Evolutionary conservation across 2,329 filamentous ascomycete species (phyloP).

Genomic region (Rhynchosporium agropyri): DNA sequence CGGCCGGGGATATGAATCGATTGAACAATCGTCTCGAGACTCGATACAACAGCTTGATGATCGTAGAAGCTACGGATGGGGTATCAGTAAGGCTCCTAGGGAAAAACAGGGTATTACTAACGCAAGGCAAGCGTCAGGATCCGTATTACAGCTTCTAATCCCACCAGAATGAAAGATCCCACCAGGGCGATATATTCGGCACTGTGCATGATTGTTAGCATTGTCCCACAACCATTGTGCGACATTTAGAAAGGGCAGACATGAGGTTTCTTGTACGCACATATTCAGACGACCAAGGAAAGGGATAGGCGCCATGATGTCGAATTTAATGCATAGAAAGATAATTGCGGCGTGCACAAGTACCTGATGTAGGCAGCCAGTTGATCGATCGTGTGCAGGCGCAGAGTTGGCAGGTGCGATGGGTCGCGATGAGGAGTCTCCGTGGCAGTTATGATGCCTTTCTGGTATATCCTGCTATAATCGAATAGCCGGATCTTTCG

Average conservation of each 20-base stretch:
- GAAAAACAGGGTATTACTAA: conserved; percentile 48
- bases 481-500: not conserved
- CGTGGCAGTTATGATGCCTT: not conserved
- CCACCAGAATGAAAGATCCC: conserved; percentile 79
- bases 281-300: conserved; percentile 48
- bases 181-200: conserved; percentile 87
- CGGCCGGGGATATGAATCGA: conserved; percentile 69
- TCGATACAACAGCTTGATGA: conserved; percentile 82
- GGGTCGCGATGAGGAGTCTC: not conserved
- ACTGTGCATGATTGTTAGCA: conserved; percentile 47
- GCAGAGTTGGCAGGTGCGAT: not conserved
- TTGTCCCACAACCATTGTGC: not conserved
- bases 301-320: conserved; percentile 44
- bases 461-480: not conserved
- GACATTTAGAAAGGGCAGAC: not conserved
- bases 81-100: conserved; percentile 18
- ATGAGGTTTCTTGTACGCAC: conserved; percentile 37
- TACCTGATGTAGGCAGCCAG: not conserved
- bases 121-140: conserved; percentile 86
- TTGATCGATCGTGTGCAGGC: conserved; percentile 5
- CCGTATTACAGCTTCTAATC: conserved; percentile 80
- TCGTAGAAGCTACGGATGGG: conserved; percentile 63
- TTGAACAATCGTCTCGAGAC: conserved; percentile 85
- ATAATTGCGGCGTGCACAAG: conserved; percentile 18
- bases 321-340: conserved; percentile 17